Conservation (phyloP, 192 early-diverging fungal species). For the Gryganskiella cystojenkinii region DNA sequence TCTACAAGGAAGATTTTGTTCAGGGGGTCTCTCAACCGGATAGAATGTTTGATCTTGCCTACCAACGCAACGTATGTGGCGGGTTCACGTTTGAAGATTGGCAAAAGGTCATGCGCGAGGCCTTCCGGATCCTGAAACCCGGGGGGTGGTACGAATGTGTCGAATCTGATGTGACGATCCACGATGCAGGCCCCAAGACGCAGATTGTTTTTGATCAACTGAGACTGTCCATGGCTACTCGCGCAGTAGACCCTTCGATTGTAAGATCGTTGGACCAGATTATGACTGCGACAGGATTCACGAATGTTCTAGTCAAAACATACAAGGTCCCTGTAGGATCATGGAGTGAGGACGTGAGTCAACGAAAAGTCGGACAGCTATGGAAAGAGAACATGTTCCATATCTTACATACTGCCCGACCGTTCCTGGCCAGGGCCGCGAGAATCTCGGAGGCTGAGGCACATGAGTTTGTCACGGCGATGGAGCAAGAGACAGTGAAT, state of each 20-base stretch:
- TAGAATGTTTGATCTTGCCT: constrained; percentile 42
- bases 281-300: constrained; percentile 30
- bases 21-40: constrained; percentile 44
- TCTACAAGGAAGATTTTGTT: constrained; percentile 36
- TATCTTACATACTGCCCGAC: constrained; percentile 16
- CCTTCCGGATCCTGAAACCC: constrained; percentile 36
- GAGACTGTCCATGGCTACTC: constrained; percentile 15
- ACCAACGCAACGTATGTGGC: constrained; percentile 38
- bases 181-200: constrained; percentile 30
- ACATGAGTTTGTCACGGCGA: constrained; percentile 21
- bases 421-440: constrained; percentile 17
- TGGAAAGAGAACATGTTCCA: constrained; percentile 40
- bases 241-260: constrained; percentile 21
- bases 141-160: constrained; percentile 54
- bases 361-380: constrained; percentile 30
- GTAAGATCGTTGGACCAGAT: constrained; percentile 22
- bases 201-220: constrained; percentile 33
- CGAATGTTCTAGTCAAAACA: constrained; percentile 31
- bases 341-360: too few relatives aligned
- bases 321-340: constrained; percentile 26
- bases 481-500: constrained; percentile 16
- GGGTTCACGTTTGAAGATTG: constrained; percentile 39
- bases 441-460: constrained; percentile 16
- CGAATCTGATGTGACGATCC: constrained; percentile 28
- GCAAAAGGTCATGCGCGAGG: constrained; percentile 34